Evolutionary conservation across 257 asterid genomes (phyloP), one percentile per base, ranked within the genome.

Genomic region (Vinca minor): DNA sequence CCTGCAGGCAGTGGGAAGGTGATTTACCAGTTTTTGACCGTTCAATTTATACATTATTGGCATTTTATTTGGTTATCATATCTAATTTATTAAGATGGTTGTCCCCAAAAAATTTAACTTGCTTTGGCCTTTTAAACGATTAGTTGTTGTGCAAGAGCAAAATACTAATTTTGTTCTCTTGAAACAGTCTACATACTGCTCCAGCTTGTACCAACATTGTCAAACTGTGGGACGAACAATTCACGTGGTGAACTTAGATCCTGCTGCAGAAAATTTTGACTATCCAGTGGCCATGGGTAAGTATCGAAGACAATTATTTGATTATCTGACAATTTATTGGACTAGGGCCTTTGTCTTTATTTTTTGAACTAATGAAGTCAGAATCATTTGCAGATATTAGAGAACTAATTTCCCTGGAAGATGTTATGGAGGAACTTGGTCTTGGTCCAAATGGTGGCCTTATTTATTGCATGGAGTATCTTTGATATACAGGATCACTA

Each of bases 1-100:
- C 98, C 97, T 73, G 98, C 97, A 20, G 98, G 98, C 72, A 89
- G 97, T 75, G 97, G 98, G 69, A 93, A 93, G 97, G 98, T 93
- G 73, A 71, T 67, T 68, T 9, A 45, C 65, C 45, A 70, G n/a
- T 14, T 63, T 20, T 57, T 9, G 59, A 14, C 25, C 31, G 45
- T 71, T 9, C 34, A 26, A 38, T 68, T 59, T 67, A 15, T 67
- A 18, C 7, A 45, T 0, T 39, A n/a, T 46, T 44, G 23, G 35
- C 48, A 21, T 14, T 17, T 26, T 38, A 1, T 44, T 21, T 18
- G 21, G 0, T 36, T 63, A 2, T 12, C 42, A 9, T 54, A 23
- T 13, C 36, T 3, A 3, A 5, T 9, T 3, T 39, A 35, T 29
- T 28, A 35, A 4, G 11, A 8, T 25, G 23, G 32, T 8, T 9